Conservation (phyloP, 371 early-diverging fungal species). For the Apophysomyces sp. region DNA sequence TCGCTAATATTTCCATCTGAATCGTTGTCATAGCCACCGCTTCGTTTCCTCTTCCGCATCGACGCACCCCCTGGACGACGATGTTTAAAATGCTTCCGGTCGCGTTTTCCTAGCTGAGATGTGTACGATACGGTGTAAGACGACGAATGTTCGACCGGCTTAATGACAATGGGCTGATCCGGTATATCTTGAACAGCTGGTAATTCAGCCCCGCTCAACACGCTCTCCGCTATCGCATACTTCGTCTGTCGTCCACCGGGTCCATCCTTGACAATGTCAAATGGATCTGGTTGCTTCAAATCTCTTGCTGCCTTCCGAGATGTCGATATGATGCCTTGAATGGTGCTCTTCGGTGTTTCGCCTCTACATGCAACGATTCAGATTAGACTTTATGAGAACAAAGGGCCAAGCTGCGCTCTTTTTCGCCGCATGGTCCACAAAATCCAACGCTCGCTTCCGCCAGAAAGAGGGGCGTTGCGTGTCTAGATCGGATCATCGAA, state of each 20-base stretch:
- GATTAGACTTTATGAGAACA: background rate
- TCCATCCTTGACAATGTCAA: conserved; percentile 42
- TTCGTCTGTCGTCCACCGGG: conserved; percentile 39
- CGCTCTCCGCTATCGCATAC: conserved; percentile 43
- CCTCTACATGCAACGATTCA: conserved; percentile 29
- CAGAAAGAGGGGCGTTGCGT: conserved; percentile 1
- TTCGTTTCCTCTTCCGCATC: background rate
- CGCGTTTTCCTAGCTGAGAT: conserved; percentile 23
- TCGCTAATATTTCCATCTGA: conserved; percentile 7
- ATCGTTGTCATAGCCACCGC: background rate
- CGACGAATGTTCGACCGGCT: conserved; percentile 33
- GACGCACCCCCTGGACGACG: background rate
- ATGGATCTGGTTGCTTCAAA: conserved; percentile 46
- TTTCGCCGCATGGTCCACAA: background rate
- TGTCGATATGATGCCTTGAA: conserved; percentile 56
- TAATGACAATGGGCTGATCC: conserved; percentile 45
- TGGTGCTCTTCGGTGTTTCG: conserved; percentile 53
- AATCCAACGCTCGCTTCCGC: background rate
- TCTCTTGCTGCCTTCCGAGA: conserved; percentile 47
- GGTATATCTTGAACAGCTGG: conserved; percentile 39
- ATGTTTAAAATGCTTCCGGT: conserved; percentile 21
- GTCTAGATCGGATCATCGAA: background rate
- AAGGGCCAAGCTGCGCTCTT: background rate
- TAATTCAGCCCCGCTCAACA: conserved; percentile 32
- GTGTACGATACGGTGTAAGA: background rate